A percentile compares a stretch with the other conserved stretches of the same genome.
Conservation (phyloP, 2,329 filamentous ascomycete species). For the Aspergillus brunneoviolaceus region DNA sequence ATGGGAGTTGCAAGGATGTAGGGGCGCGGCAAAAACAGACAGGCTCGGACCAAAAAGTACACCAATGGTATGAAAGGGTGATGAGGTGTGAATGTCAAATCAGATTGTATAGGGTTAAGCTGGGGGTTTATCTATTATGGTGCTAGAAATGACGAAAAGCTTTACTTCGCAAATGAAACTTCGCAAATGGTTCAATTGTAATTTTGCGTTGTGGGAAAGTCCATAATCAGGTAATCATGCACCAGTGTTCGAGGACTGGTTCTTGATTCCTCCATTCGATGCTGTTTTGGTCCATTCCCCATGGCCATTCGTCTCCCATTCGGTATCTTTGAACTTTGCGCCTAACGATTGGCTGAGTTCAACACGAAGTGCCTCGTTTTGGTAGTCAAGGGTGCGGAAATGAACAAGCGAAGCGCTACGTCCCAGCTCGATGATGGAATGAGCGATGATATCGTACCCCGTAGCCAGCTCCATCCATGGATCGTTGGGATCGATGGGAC, state of each 20-base stretch:
- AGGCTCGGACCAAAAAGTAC: too few species aligned
- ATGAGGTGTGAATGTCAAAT: too few species aligned
- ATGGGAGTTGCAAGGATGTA: too few species aligned
- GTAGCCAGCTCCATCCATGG: slow-evolving; percentile 57
- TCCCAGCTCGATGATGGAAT: slow-evolving; percentile 31
- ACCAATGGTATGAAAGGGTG: too few species aligned
- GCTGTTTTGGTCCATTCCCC: slow-evolving; percentile 29
- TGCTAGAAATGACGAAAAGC: too few species aligned
- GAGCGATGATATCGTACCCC: slow-evolving; percentile 49
- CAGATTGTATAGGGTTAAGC: too few species aligned
- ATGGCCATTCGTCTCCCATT: slow-evolving; percentile 33
- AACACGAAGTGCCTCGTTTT: slow-evolving; percentile 29
- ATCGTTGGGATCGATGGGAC: slow-evolving; percentile 43
- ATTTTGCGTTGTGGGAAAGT: too few species aligned
- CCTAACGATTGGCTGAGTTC: slow-evolving; percentile 28
- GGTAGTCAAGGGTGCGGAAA: slow-evolving; percentile 34
- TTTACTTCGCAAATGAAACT: too few species aligned
- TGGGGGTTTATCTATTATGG: too few species aligned
- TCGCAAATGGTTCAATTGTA: not conserved
- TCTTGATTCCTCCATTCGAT: not conserved
- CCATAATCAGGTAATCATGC: not conserved
- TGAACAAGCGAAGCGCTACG: slow-evolving; percentile 19
- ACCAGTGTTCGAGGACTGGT: not conserved
- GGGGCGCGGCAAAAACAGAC: too few species aligned
- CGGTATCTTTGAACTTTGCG: slow-evolving; percentile 22